Base-by-base conservation (phyloP, 331 rosid species). In the Saraca asoca region DNA sequence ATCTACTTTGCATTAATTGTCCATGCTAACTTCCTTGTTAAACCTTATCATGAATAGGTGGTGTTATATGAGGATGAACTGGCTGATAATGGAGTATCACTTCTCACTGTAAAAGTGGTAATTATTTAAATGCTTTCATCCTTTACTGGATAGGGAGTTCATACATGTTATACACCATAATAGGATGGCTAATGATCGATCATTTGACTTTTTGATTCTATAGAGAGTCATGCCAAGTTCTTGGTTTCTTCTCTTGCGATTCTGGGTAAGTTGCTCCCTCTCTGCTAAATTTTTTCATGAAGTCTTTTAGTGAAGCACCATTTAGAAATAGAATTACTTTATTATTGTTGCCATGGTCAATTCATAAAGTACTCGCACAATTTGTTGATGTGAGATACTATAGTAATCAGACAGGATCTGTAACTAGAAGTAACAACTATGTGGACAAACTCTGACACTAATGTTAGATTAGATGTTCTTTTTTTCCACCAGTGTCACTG, bases 81-180 rank as follows among this genome's bases (percentile, higher is more conserved):
- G 38, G 98, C 98, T 59, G 98, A 93, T 70, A 90, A 77, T 55
- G 98, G 98, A 45, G 87, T 83, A 45, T 93, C 98, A 51, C 97
- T 93, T 80, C 80, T 93, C 63, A 93, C 97, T 34, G 91, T 88
- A 51, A 93, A 93, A 93, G 98, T 93, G 96, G 98, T 93, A 86
- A 82, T 42, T n/a, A 16, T 52, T 62, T 33, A 41, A 75, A 61
- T 63, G 49, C 41, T 73, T 73, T 66, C 73, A 41, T 58, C 52
- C 38, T 33, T 45, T 45, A 44, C 3, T 24, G 13, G 58, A 15
- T 3, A 34, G 14, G 50, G 53, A 14, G 15, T 31, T 52, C 5
- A 1, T 33, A 56, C 19, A 45, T 79, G 37, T 44, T 5, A 18
- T 61, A 52, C 45, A 51, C 14, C 51, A 53, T 51, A 57, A 16